Conservation (phyloP, 2,329 filamentous ascomycete species). For the Colletotrichum lentis region DNA sequence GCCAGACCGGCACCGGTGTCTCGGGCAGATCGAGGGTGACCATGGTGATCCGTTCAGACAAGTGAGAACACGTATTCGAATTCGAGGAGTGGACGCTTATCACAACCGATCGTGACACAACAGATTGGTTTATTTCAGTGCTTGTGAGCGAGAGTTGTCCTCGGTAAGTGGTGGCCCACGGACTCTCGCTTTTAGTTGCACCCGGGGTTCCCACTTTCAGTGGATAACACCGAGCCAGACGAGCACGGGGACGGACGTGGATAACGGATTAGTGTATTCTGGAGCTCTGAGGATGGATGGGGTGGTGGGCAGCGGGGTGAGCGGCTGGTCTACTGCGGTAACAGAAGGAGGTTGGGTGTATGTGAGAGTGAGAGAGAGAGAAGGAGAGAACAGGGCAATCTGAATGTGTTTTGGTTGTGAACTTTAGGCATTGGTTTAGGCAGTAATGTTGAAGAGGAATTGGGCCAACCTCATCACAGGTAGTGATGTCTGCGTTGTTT, state of each 20-base stretch:
- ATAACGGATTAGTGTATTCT: constrained; percentile 13
- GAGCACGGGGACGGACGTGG: constrained; percentile 19
- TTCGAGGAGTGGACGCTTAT: background rate
- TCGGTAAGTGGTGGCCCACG: constrained; percentile 14
- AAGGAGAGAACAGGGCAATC: background rate
- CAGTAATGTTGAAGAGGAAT: background rate
- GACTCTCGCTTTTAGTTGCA: constrained; percentile 23
- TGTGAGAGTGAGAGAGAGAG: background rate
- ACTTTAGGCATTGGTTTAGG: background rate
- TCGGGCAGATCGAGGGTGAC: constrained; percentile 33
- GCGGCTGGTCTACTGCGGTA: constrained; percentile 5
- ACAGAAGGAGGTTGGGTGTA: background rate
- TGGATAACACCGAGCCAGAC: constrained; percentile 32
- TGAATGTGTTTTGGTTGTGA: too few species aligned
- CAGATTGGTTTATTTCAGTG: background rate
- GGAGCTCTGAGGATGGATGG: constrained; percentile 17
- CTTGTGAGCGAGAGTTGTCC: constrained; percentile 10
- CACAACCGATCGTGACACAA: background rate
- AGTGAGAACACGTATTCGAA: background rate
- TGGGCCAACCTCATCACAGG: constrained; percentile 19
- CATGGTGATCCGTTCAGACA: constrained; percentile 42
- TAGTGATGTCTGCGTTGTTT: constrained; percentile 25
- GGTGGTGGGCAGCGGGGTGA: constrained; percentile 20
- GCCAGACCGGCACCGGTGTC: constrained; percentile 60
- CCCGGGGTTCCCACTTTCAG: constrained; percentile 28